Conservation (phyloP, 108 stramenopile genomes). For the Nannochloropsis oceanica region DNA sequence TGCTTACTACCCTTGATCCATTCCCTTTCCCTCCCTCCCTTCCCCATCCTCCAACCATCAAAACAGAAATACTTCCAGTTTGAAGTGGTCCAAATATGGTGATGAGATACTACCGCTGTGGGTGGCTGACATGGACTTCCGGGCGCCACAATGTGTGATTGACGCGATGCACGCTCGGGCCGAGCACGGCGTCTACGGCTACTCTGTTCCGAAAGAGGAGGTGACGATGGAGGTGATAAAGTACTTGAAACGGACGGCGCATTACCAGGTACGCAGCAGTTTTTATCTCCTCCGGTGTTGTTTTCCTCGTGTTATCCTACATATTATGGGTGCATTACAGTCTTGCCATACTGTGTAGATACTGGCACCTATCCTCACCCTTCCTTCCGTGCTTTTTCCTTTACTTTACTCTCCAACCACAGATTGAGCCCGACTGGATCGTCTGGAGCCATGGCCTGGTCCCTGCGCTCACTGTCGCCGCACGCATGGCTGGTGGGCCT, state of each 20-base stretch:
- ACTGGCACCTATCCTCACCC: too few relatives aligned
- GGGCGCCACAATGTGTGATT: slow-evolving; percentile 1
- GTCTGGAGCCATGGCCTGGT: not conserved
- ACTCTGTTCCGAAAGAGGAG: slow-evolving; percentile 18
- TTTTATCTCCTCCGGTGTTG: too few relatives aligned
- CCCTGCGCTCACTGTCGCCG: not conserved
- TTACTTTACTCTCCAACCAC: not conserved
- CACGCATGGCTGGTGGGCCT: not conserved
- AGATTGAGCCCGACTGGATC: not conserved
- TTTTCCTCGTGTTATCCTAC: too few relatives aligned
- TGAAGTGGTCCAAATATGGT: not conserved
- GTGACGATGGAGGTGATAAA: slow-evolving; percentile 9
- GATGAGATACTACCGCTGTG: slow-evolving; percentile 4
- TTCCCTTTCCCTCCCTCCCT: too few relatives aligned
- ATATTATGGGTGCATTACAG: too few relatives aligned
- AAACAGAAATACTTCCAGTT: not conserved
- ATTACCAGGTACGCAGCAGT: not conserved
- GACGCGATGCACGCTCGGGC: slow-evolving; percentile 15
- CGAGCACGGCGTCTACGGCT: slow-evolving; percentile 36
- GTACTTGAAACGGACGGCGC: slow-evolving; percentile 1
- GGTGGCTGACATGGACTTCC: slow-evolving; percentile 38
- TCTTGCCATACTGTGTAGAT: too few relatives aligned
- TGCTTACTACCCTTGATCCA: too few relatives aligned
- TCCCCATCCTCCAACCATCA: too few relatives aligned
- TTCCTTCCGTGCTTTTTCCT: too few relatives aligned